phyloP scores from a whole-genome alignment of 352 stramenopile species.

The Pythium myriotylum region DNA sequence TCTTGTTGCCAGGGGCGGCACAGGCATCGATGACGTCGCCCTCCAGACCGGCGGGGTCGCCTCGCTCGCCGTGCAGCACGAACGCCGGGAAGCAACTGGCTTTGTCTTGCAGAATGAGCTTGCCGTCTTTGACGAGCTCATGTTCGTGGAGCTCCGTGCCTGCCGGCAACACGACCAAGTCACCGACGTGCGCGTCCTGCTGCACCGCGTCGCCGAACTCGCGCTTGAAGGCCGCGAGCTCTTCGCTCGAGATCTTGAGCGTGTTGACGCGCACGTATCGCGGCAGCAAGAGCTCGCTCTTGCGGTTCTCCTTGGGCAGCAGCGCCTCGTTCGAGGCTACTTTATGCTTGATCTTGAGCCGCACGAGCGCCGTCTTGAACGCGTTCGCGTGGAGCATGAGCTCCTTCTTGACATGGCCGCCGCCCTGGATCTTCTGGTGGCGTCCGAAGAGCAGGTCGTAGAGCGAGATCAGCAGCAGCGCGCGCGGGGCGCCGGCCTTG shows the following conservation, averaged over 20 bases:
- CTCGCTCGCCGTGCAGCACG: constrained; percentile 86
- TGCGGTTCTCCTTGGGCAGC: constrained; percentile 77
- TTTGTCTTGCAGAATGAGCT: constrained; percentile 97
- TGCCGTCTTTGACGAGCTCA: constrained; percentile 75
- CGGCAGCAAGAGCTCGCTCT: constrained; percentile 64
- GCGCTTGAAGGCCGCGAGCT: constrained; percentile 47
- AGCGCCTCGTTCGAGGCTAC: constrained; percentile 80
- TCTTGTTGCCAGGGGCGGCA: constrained; percentile 98
- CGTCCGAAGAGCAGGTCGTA: constrained; percentile 89
- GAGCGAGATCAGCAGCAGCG: constrained; percentile 80
- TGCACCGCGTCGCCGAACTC: constrained; percentile 47
- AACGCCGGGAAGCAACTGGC: constrained; percentile 97
- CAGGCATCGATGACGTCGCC: constrained; percentile 96
- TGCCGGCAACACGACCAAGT: constrained; percentile 92
- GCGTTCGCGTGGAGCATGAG: constrained; percentile 75
- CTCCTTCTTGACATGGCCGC: constrained; percentile 87
- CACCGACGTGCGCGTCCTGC: constrained; percentile 85
- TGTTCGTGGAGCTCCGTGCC: constrained; percentile 88
- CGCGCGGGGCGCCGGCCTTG: constrained; percentile 36
- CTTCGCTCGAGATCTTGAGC: constrained; percentile 56
- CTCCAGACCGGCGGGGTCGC: constrained; percentile 42
- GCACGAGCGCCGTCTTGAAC: constrained; percentile 73
- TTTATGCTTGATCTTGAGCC: constrained; percentile 83
- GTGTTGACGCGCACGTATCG: constrained; percentile 96
- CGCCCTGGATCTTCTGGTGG: constrained; percentile 80